Evolutionary conservation across 176 grass and related monocot species (phyloP).

Genomic region (Triticum dicoccoides): DNA sequence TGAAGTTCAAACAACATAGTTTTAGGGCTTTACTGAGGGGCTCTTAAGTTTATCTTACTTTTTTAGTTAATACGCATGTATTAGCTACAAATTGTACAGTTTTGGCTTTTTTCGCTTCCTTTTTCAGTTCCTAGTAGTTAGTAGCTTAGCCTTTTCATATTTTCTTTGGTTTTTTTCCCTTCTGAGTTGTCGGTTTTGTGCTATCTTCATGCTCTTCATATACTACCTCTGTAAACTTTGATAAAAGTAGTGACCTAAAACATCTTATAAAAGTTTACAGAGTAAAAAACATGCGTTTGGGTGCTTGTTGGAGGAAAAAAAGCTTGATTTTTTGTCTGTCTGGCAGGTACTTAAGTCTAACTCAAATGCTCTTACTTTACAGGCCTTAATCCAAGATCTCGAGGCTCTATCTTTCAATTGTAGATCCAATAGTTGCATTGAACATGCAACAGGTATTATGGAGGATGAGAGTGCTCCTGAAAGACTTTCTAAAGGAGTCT

Average conservation of each 20-base stretch:
- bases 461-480: constrained; percentile 86
- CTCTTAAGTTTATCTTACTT: constrained; percentile 17
- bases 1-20: neutral
- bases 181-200: neutral
- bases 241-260: too few relatives aligned
- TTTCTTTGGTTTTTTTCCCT: too few relatives aligned
- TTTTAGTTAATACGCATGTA: neutral
- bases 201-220: neutral
- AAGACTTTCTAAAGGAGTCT: constrained; percentile 85
- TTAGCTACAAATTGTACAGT: neutral
- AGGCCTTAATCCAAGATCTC: constrained; percentile 74
- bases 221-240: too few relatives aligned
- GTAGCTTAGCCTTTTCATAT: neutral
- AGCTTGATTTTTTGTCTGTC: neutral
- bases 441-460: constrained; percentile 89
- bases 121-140: neutral
- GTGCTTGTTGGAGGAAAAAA: neutral
- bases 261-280: too few relatives aligned
- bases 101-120: neutral
- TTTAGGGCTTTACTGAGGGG: neutral
- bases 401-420: constrained; percentile 77
- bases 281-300: neutral
- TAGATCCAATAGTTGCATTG: constrained; percentile 87
- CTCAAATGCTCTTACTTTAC: constrained; percentile 29
- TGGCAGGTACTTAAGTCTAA: constrained; percentile 8